Evolutionary conservation across 176 grass and related monocot genomes (phyloP).

Genomic region (Aegilops tauschii): DNA sequence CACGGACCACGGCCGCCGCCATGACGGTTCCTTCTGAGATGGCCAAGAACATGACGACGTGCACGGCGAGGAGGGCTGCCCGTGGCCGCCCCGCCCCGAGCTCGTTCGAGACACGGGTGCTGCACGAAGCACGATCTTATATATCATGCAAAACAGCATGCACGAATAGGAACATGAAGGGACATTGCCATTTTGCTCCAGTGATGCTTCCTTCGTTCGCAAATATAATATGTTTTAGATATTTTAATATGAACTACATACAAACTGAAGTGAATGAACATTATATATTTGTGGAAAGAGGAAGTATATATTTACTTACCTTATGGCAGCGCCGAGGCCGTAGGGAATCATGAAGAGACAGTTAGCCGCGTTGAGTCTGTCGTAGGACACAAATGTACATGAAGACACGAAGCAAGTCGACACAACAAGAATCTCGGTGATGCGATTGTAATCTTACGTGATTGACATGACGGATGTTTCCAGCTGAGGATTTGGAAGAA

Average conservation of each 20-base stretch:
- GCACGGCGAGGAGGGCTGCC: conserved; percentile 47
- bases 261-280: too few species aligned
- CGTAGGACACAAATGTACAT: background rate
- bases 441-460: background rate
- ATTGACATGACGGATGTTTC: conserved; percentile 24
- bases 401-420: background rate
- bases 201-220: background rate
- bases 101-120: conserved; percentile 76
- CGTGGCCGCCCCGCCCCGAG: conserved; percentile 48
- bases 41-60: conserved; percentile 38
- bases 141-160: too few species aligned
- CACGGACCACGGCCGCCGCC: conserved; percentile 28
- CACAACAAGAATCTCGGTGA: background rate
- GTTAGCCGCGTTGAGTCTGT: conserved; percentile 25
- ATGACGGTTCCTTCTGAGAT: conserved; percentile 30
- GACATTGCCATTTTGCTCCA: background rate
- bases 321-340: conserved; percentile 22
- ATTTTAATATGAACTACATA: too few species aligned
- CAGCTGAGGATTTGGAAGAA: conserved; percentile 28
- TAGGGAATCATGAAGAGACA: conserved; percentile 36
- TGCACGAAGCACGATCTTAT: background rate
- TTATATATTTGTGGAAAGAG: too few species aligned
- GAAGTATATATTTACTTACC: background rate
- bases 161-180: too few species aligned
- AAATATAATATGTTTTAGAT: too few species aligned